Evolutionary conservation across 169 alveolate genomes (phyloP).

Genomic region (Eimeria maxima): DNA sequence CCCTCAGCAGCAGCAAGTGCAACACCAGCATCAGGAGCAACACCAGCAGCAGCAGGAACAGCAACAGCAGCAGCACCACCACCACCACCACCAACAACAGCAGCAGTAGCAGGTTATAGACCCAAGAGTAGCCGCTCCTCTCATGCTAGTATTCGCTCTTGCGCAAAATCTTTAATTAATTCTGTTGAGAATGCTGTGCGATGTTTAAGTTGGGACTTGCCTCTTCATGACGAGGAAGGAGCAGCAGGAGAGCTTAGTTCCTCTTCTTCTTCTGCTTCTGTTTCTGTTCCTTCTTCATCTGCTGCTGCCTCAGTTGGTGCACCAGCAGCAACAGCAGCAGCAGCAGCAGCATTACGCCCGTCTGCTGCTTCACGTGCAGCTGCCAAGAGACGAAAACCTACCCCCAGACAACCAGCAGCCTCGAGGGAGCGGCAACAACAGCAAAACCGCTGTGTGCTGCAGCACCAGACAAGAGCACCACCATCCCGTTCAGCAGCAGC

Average conservation of each 20-base stretch:
- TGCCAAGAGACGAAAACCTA: too few relatives aligned
- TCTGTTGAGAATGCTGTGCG: constrained; percentile 22
- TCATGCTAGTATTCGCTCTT: constrained; percentile 34
- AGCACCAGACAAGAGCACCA: too few relatives aligned
- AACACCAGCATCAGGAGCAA: background rate
- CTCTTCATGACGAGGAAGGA: background rate
- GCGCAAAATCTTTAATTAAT: constrained; percentile 19
- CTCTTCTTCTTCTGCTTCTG: background rate
- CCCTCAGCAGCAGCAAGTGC: background rate
- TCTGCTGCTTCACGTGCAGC: too few relatives aligned
- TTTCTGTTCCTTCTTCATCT: background rate
- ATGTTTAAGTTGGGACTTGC: background rate
- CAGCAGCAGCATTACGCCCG: too few relatives aligned
- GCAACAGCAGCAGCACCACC: background rate
- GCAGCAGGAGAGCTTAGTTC: background rate
- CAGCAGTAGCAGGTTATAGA: background rate
- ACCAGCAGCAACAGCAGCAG: background rate
- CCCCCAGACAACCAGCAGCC: too few relatives aligned
- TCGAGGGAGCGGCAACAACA: too few relatives aligned
- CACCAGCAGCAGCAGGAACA: background rate
- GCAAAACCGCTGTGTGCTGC: too few relatives aligned
- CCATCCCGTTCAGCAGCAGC: too few relatives aligned
- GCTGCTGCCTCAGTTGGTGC: background rate
- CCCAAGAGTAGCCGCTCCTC: constrained; percentile 42
- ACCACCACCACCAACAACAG: background rate